These are phyloP conservation scores for Heritiera littoralis DNA, from an alignment of 345 rosid genomes.

Conservation along the genomic window DNA sequence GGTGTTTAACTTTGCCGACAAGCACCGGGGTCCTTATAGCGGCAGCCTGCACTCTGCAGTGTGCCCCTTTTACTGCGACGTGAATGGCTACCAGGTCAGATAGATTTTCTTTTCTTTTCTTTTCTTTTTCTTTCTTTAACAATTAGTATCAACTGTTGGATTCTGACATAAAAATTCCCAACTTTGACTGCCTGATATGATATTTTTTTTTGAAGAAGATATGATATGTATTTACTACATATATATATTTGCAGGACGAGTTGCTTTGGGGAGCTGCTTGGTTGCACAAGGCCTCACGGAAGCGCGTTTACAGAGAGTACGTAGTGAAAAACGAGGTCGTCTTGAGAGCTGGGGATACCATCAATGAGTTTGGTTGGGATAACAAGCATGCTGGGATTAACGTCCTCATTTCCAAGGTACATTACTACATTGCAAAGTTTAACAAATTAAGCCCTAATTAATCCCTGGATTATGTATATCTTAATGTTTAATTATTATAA, in stretches of 20 bases:
- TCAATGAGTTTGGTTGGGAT: constrained; percentile 96
- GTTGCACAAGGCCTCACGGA: constrained; percentile 88
- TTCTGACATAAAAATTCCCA: constrained; percentile 10
- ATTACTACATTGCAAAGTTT: constrained; percentile 3
- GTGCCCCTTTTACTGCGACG: constrained; percentile 97
- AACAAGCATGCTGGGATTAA: constrained; percentile 96
- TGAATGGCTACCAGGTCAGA: constrained; percentile 85
- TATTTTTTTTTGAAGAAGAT: no score
- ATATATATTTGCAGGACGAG: constrained; percentile 59
- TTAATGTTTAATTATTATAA: not conserved
- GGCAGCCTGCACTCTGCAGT: constrained; percentile 64
- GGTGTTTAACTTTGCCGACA: constrained; percentile 93
- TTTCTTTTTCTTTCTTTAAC: not conserved
- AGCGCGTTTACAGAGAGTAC: constrained; percentile 66
- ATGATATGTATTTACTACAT: not conserved
- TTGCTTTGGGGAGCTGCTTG: constrained; percentile 97
- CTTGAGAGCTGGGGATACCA: constrained; percentile 82
- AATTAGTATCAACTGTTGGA: constrained; percentile 19
- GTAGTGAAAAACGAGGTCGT: constrained; percentile 80
- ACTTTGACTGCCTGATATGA: constrained; percentile 9
- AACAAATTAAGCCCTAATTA: not conserved
- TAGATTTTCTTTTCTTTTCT: not conserved
- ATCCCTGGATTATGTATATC: constrained; percentile 10
- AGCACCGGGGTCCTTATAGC: constrained; percentile 85
- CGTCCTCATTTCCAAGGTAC: constrained; percentile 90